These are phyloP conservation scores for Talaromyces sp. DNA, from an alignment of 2,329 filamentous ascomycete species.

Conservation along the genomic window DNA sequence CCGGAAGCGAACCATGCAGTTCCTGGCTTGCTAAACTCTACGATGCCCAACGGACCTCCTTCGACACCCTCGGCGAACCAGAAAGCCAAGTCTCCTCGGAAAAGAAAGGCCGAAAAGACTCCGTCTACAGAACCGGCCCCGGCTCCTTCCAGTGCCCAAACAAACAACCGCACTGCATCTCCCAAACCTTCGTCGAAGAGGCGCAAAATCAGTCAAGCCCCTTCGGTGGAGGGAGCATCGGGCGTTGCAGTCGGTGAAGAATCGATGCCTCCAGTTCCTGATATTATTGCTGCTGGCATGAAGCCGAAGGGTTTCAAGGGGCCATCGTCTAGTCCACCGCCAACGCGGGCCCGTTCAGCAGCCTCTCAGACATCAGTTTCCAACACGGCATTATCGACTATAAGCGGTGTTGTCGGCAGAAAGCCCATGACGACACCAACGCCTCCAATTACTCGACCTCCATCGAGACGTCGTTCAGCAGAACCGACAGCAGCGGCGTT, in stretches of 20 bases:
- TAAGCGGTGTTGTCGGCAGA: constrained; percentile 11
- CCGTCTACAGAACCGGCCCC: constrained; percentile 5
- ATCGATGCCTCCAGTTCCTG: constrained; percentile 9
- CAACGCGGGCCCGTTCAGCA: constrained; percentile 6
- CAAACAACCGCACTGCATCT: not conserved
- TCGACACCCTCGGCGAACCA: constrained; percentile 13
- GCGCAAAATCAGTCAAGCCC: constrained; percentile 30
- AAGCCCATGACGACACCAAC: constrained; percentile 21
- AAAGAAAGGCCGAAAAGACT: constrained; percentile 51
- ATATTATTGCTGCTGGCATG: not conserved
- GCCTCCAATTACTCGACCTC: constrained; percentile 24
- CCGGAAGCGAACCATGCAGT: constrained; percentile 18
- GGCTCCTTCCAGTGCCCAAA: not conserved
- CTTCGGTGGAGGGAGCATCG: constrained; percentile 16
- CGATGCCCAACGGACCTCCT: constrained; percentile 2
- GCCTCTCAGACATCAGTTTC: constrained; percentile 1
- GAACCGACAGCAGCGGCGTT: constrained; percentile 23
- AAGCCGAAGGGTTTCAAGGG: not conserved
- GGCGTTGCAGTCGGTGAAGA: constrained; percentile 5
- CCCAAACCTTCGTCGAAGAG: constrained; percentile 23
- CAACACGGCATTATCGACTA: not conserved
- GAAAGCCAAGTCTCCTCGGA: constrained; percentile 32
- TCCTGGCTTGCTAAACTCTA: constrained; percentile 12
- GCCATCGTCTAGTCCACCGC: constrained; percentile 6
- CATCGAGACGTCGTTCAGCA: constrained; percentile 27